Conservation (phyloP, 805 yeast genomes). For the Teunomyces panamensis region DNA sequence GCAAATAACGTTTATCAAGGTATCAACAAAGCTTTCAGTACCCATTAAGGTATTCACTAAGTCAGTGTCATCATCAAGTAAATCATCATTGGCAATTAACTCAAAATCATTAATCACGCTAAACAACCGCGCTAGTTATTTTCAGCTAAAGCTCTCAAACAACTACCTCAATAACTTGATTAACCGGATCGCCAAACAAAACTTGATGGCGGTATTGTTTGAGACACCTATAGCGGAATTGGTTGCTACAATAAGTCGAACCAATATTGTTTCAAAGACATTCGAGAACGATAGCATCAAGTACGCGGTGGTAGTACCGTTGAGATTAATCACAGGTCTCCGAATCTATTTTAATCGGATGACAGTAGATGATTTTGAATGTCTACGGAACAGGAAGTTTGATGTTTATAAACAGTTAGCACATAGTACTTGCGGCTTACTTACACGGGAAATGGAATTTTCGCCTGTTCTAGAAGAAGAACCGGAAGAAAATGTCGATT, state of each 20-base stretch:
- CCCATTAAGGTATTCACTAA: conserved; percentile 14
- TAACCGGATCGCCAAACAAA: conserved; percentile 5
- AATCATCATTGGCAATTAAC: conserved; percentile 13
- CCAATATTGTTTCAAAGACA: not conserved
- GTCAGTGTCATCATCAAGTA: not conserved
- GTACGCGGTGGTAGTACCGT: conserved; percentile 1
- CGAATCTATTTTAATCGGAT: conserved; percentile 2
- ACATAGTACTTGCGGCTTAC: not conserved
- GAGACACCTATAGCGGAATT: conserved; percentile 7
- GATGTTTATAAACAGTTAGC: not conserved
- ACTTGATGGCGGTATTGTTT: conserved; percentile 6
- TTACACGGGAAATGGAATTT: not conserved
- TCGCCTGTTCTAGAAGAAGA: conserved; percentile 1
- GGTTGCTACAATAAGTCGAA: not conserved
- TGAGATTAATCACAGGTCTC: conserved; percentile 2
- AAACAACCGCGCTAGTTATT: conserved; percentile 10
- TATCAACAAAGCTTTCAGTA: conserved; percentile 2
- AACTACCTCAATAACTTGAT: conserved; percentile 11
- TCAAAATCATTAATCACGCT: conserved; percentile 12
- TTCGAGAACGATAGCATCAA: conserved; percentile 2
- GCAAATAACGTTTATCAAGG: conserved; percentile 11
- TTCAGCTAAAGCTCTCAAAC: conserved; percentile 13
- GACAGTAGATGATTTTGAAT: conserved; percentile 3
- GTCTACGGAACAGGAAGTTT: not conserved
- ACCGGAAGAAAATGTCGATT: not conserved